Percentiles rank a stretch among this genome's conserved stretches.
phyloP scores from a whole-genome alignment of 169 alveolate genomes.

The Eimeria maxima region DNA sequence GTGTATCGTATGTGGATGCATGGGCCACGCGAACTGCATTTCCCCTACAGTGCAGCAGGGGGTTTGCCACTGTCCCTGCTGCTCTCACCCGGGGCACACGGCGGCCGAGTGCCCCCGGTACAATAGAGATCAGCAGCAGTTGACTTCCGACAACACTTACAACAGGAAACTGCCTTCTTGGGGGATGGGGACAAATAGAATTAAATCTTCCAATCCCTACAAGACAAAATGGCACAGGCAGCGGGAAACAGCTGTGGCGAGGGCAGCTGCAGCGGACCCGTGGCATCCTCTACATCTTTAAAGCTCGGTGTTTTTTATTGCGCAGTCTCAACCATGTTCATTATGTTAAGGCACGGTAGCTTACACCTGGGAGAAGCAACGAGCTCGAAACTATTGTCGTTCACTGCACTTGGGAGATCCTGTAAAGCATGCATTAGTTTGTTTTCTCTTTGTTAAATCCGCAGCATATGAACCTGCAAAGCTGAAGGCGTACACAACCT shows the following conservation, averaged over 20 bases:
- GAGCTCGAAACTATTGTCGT: neutral
- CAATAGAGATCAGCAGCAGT: neutral
- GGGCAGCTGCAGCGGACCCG: conserved; percentile 64
- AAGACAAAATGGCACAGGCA: conserved; percentile 44
- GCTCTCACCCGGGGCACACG: conserved; percentile 43
- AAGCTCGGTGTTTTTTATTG: neutral
- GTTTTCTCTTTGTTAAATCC: neutral
- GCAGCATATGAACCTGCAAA: neutral
- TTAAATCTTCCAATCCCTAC: neutral
- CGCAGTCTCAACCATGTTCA: neutral
- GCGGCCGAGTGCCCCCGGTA: conserved; percentile 34
- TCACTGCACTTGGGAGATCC: neutral
- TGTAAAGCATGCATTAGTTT: neutral
- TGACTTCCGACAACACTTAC: neutral
- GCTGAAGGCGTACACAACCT: neutral
- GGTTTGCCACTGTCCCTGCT: conserved; percentile 35
- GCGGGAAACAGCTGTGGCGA: neutral
- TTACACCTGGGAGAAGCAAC: neutral
- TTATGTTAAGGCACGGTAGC: neutral
- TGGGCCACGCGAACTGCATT: conserved; percentile 64
- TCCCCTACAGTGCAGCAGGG: conserved; percentile 13
- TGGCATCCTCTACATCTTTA: conserved; percentile 60
- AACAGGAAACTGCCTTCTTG: neutral
- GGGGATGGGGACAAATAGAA: neutral
- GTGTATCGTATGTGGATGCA: conserved; percentile 47